Conservation (phyloP, 1,139 yeast genomes). For the Petasospora fabianii region DNA sequence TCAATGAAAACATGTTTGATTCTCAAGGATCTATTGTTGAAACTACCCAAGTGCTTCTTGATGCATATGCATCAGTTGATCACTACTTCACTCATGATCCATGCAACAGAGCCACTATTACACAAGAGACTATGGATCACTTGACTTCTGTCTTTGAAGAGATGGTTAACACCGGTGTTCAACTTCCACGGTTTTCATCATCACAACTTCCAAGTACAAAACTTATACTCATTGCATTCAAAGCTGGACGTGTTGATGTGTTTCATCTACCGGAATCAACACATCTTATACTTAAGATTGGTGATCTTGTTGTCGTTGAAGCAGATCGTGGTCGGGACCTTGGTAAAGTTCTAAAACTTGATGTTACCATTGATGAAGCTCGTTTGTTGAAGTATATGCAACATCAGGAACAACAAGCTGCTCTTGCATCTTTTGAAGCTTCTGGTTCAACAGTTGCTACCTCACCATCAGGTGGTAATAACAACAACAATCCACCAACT, state of each 20-base stretch:
- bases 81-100: conserved; percentile 25
- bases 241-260: conserved; percentile 84
- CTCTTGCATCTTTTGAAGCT: conserved; percentile 31
- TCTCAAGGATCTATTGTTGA: conserved; percentile 12
- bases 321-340: conserved; percentile 95
- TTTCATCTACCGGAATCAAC: conserved; percentile 60
- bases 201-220: conserved; percentile 34
- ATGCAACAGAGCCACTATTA: conserved; percentile 22
- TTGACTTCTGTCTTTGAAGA: conserved; percentile 13
- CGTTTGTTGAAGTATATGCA: conserved; percentile 68
- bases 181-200: conserved; percentile 20
- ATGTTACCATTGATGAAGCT: conserved; percentile 73
- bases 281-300: conserved; percentile 51
- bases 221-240: conserved; percentile 73
- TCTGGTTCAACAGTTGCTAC: conserved; percentile 15
- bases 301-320: conserved; percentile 88
- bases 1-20: conserved; percentile 15
- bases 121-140: conserved; percentile 13
- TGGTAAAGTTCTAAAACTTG: conserved; percentile 70
- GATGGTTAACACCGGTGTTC: conserved; percentile 17
- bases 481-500: conserved; percentile 25
- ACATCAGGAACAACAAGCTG: conserved; percentile 47
- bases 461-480: conserved; percentile 1
- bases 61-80: conserved; percentile 22
- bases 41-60: conserved; percentile 15